Percentiles rank a stretch among this genome's conserved stretches.
Conservation (phyloP, 208 protist genomes). For the Leishmania major region DNA sequence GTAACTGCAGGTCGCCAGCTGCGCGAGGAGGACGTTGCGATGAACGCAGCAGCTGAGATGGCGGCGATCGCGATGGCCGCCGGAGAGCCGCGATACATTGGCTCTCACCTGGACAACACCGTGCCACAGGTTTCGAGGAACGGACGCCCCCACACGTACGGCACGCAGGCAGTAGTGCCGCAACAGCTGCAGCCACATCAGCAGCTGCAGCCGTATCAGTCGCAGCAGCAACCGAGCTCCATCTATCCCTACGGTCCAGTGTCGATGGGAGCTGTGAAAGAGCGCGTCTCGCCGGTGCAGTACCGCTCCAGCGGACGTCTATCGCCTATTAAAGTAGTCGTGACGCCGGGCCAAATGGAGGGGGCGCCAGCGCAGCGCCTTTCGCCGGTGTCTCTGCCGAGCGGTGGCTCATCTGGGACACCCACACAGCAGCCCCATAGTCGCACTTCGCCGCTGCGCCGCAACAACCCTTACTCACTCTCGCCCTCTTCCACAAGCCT, state of each 20-base stretch:
- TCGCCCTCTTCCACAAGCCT: slow-evolving; percentile 26
- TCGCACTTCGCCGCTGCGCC: slow-evolving; percentile 31
- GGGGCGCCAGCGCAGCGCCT: slow-evolving; percentile 26
- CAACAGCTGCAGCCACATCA: slow-evolving; percentile 8
- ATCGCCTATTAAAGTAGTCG: slow-evolving; percentile 31
- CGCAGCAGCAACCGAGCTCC: background rate
- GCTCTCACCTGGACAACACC: slow-evolving; percentile 23
- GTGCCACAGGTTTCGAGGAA: slow-evolving; percentile 7
- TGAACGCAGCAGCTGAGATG: slow-evolving; percentile 39
- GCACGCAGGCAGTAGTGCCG: background rate
- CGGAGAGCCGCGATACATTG: slow-evolving; percentile 23
- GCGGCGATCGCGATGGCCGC: slow-evolving; percentile 29
- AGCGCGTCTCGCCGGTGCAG: slow-evolving; percentile 28
- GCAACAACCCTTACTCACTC: slow-evolving; percentile 40
- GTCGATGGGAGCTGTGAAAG: slow-evolving; percentile 1
- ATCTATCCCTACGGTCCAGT: slow-evolving; percentile 22
- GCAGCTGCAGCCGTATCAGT: slow-evolving; percentile 3
- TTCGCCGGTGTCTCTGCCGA: slow-evolving; percentile 22
- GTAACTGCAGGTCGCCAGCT: slow-evolving; percentile 18
- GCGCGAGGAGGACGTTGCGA: slow-evolving; percentile 26
- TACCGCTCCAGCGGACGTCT: slow-evolving; percentile 35
- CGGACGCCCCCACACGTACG: slow-evolving; percentile 12
- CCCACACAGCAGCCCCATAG: slow-evolving; percentile 24
- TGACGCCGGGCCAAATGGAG: slow-evolving; percentile 16
- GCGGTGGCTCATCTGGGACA: background rate